Evolutionary conservation across 2,329 filamentous ascomycete genomes (phyloP).

Genomic region (Diplocarpon rosae): DNA sequence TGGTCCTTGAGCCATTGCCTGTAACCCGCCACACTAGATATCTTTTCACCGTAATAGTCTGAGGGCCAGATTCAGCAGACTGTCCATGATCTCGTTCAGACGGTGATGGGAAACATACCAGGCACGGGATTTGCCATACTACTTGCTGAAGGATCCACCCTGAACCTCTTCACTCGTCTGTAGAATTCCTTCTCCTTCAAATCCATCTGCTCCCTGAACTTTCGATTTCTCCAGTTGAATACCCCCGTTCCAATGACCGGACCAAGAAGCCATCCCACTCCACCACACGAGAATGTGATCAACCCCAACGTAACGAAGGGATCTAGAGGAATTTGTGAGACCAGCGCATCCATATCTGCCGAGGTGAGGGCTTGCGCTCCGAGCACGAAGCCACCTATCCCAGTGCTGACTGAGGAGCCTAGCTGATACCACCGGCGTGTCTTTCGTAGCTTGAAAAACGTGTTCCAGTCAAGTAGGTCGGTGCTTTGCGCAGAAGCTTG

Average conservation of each 20-base stretch:
- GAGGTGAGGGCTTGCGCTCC: conserved; percentile 58
- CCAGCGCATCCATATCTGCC: conserved; percentile 59
- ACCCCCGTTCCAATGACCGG: conserved; percentile 70
- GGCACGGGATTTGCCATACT: conserved; percentile 75
- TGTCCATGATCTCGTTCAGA: too few species aligned
- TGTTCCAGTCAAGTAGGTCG: conserved; percentile 63
- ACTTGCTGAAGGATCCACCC: conserved; percentile 81
- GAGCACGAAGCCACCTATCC: conserved; percentile 47
- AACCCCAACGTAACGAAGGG: conserved; percentile 77
- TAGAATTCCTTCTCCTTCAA: conserved; percentile 94
- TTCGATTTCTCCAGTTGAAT: conserved; percentile 67
- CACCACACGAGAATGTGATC: conserved; percentile 64
- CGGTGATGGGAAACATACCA: conserved; percentile 17
- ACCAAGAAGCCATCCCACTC: conserved; percentile 79
- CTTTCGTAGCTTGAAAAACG: conserved; percentile 83
- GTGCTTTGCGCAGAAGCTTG: conserved; percentile 3
- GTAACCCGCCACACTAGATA: conserved; percentile 84
- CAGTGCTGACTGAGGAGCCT: conserved; percentile 59
- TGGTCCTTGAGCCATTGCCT: conserved; percentile 96
- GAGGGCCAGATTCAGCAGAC: background rate
- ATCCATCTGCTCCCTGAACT: conserved; percentile 61
- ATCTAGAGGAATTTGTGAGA: conserved; percentile 69
- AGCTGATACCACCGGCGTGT: conserved; percentile 77
- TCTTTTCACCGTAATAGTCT: conserved; percentile 98
- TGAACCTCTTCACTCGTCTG: conserved; percentile 77